Conservation (phyloP, 1,139 yeast species). For the Geotrichum carabidarum region DNA sequence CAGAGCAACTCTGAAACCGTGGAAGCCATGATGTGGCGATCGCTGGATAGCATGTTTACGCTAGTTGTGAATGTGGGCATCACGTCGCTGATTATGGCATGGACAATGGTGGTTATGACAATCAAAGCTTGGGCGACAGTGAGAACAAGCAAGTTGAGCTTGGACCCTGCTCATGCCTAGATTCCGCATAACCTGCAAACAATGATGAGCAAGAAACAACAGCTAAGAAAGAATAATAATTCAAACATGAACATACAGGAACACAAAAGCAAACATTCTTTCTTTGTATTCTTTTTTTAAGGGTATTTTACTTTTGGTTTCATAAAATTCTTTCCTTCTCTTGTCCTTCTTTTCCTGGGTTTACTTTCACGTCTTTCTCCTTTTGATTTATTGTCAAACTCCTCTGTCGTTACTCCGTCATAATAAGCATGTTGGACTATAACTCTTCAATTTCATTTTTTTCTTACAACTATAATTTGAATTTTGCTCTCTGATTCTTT, state of each 20-base stretch:
- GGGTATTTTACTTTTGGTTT: no score
- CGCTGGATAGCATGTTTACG: slow-evolving; percentile 84
- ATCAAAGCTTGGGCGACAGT: slow-evolving; percentile 40
- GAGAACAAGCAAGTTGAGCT: neutral
- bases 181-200: neutral
- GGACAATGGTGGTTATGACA: slow-evolving; percentile 72
- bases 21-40: slow-evolving; percentile 76
- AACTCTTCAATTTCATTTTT: neutral
- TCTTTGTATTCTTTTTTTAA: no score
- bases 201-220: neutral
- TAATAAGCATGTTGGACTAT: neutral
- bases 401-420: neutral
- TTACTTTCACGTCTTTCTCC: neutral
- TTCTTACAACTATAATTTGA: neutral
- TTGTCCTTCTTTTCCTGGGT: no score
- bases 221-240: neutral
- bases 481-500: no score
- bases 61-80: slow-evolving; percentile 79
- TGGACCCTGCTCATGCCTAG: neutral
- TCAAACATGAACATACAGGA: neutral
- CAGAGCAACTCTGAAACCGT: slow-evolving; percentile 84
- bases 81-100: slow-evolving; percentile 77
- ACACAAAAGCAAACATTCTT: no score
- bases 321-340: no score
- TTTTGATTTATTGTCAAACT: neutral